Evolutionary conservation across 129 eudicot species (phyloP), one percentile per base, ranked within the genome.

Genomic region (Pittosporum tobira): DNA sequence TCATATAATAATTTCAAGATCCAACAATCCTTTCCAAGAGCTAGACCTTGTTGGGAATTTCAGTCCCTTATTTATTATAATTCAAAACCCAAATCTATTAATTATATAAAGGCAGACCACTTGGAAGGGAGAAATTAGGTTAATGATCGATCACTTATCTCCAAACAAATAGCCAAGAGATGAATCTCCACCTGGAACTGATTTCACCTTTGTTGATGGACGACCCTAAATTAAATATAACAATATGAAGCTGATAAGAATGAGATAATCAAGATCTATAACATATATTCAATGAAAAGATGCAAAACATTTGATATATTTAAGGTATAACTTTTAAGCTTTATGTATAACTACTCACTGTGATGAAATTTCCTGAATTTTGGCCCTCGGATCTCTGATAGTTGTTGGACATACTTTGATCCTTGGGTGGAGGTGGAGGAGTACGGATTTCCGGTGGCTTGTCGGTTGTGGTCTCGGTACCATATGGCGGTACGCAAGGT

Each of bases 161-260:
- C 85, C 90, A 72, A 83, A 83, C 66, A 83, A 63, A 72, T 83
- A 83, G 48, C 90, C 90, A 14, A 83, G 67, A 20, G 85, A 78
- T 51, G 90, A 83, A 63, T 68, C 74, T 49, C 90, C 90, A 21
- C 85, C 90, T 0, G 85, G 90, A 68, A 63, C 85, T 20, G 82
- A 83, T 14, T 72, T 83, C 38, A 83, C 85, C 64, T 75, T 75
- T 11, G 85, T 83, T 0, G 90, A 77, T 26, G 85, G 85, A 25
- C 90, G 85, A 58, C 69, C 90, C 90, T 83, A 53, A 43, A 66
- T 16, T 0, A 3, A 55, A 24, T 6, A 25, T 59, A 2, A 7
- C 18, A 61, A 48, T 6, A 6, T 24, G 6, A 0, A 49, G 14
- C 4, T 15, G 2, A 36, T 19, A 16, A n/a, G 31, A 28, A 37